Evolutionary conservation across 2,329 filamentous ascomycete species (phyloP).

Genomic region (Sporothrix protearum): DNA sequence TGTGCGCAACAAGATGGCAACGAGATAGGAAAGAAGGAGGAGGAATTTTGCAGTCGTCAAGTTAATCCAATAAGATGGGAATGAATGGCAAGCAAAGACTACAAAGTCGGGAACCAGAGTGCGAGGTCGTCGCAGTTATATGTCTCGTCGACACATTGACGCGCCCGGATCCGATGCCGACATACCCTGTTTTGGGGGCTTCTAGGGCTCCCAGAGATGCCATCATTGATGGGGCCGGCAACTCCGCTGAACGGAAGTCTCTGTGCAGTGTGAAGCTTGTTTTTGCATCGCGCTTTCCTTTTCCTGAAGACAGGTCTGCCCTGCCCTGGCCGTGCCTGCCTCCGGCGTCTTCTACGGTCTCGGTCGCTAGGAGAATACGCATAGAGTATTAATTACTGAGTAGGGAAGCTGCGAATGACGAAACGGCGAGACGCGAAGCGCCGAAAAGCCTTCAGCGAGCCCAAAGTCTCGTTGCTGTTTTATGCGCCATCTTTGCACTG

Average conservation of each 20-base stretch:
- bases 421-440: slow-evolving; percentile 12
- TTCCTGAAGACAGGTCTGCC: not conserved
- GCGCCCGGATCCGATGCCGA: not conserved
- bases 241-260: slow-evolving; percentile 3
- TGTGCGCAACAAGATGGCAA: not conserved
- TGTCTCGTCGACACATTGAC: not conserved
- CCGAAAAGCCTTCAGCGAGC: slow-evolving; percentile 1
- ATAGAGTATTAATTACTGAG: too few species aligned
- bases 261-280: not conserved
- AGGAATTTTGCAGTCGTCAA: not conserved
- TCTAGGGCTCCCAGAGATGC: not conserved
- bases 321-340: not conserved
- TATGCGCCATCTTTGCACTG: not conserved
- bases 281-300: not conserved
- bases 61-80: not conserved
- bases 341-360: not conserved
- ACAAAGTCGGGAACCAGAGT: not conserved
- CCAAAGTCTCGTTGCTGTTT: not conserved
- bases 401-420: too few species aligned
- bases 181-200: not conserved
- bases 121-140: not conserved
- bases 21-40: not conserved
- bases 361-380: too few species aligned
- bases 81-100: not conserved
- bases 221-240: slow-evolving; percentile 15